Base-by-base conservation (phyloP, 306 rosid genomes). In the Gastrolobium bilobum region DNA sequence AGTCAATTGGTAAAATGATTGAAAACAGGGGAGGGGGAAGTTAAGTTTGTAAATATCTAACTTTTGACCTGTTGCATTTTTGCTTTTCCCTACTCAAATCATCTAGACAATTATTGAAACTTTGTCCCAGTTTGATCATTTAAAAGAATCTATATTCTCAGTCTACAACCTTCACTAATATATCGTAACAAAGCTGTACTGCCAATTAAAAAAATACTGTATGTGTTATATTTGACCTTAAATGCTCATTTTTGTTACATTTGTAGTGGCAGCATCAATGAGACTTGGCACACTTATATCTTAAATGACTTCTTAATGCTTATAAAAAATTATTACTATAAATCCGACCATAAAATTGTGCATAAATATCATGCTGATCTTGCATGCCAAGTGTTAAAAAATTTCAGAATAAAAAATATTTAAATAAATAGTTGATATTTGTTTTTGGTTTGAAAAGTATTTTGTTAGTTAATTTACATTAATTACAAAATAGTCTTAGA, bases 31-130 rank as follows among this genome's bases (percentile, higher is more conserved):
- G 20, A 15, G 34, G 4, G 43, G 40, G 2, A 14, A 4, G 3
- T 77, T 38, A 54, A 63, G 35, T 38, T 39, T 67, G 51, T 56
- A n/a, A 39, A 56, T 29, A 42, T 30, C 3, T 64, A 64, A 54
- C 35, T 68, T 58, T 54, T 44, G 58, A 43, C 58, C 48, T 54
- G n/a, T 20, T 13, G 48, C 44, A 20, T 20, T 20, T 20, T 20
- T 20, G 26, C 34, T 37, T 34, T 63, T 42, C 20, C 51, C 73
- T 33, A 2, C 57, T 13, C 5, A 51, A 52, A 31, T 53, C 10
- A 40, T 30, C 42, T 39, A 4, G 29, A 54, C 48, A 39, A 29
- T 42, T 59, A 6, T 60, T 42, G 4, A 4, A 5, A 53, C 35
- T 64, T 11, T 39, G 4, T 77, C 10, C 4, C 13, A 6, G 5